Conservation (phyloP, 169 alveolate species). For the Plasmodium knowlesi region DNA sequence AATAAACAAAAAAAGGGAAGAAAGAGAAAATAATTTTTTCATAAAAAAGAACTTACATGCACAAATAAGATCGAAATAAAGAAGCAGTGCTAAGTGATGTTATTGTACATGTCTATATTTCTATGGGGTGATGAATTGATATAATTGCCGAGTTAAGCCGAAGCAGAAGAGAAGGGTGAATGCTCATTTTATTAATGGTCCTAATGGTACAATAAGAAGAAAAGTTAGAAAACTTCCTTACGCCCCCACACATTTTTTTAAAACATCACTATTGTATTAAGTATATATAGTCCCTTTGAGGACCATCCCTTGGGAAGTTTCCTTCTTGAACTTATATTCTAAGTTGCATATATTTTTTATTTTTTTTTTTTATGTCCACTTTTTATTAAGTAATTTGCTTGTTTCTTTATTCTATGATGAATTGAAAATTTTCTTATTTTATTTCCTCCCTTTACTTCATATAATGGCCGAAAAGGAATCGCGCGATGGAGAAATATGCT, state of each 20-base stretch:
- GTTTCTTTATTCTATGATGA: neutral
- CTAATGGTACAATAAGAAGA: too few species aligned
- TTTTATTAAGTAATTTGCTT: neutral
- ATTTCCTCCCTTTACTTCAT: too few species aligned
- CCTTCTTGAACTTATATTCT: neutral
- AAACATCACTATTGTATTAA: too few species aligned
- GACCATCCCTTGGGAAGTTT: neutral
- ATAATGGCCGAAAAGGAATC: neutral
- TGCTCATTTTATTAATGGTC: too few species aligned
- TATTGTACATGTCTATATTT: too few species aligned
- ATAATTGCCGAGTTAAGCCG: neutral
- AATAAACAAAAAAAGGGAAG: too few species aligned
- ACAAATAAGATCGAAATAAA: neutral
- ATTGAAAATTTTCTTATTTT: too few species aligned
- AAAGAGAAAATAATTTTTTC: too few species aligned
- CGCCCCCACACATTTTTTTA: too few species aligned
- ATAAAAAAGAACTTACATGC: neutral
- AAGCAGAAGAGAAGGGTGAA: neutral
- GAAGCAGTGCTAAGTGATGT: neutral
- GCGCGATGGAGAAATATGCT: neutral
- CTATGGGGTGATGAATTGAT: too few species aligned
- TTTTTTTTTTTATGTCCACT: too few species aligned
- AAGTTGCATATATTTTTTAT: neutral
- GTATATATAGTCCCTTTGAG: neutral
- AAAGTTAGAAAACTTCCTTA: too few species aligned